phyloP scores from a whole-genome alignment of 1,284 basidiomycete species.

The Jaminaea rosea region DNA sequence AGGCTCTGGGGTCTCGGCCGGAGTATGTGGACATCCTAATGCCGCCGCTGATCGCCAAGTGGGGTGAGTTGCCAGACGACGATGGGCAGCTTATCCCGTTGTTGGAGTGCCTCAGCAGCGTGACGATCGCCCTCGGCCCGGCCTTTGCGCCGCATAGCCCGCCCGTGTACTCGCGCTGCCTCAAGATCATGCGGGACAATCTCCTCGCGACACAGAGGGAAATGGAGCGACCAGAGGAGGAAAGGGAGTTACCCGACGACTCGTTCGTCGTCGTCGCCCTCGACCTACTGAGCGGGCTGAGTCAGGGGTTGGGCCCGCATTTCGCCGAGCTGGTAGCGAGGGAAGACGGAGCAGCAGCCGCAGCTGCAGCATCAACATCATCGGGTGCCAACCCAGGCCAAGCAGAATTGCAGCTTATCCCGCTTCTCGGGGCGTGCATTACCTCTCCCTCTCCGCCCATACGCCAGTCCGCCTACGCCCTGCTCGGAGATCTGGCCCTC shows the following conservation, averaged over 20 bases:
- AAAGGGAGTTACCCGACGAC: slow-evolving; percentile 37
- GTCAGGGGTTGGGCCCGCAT: slow-evolving; percentile 77
- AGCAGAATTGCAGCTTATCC: slow-evolving; percentile 15
- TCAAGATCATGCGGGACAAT: slow-evolving; percentile 71
- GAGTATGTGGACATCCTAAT: slow-evolving; percentile 87
- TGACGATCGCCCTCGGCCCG: slow-evolving; percentile 90
- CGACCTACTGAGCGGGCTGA: slow-evolving; percentile 87
- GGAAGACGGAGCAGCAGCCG: no score
- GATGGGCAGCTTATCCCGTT: slow-evolving; percentile 90
- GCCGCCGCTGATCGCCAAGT: slow-evolving; percentile 83
- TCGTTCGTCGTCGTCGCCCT: slow-evolving; percentile 77
- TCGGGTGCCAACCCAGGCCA: neutral
- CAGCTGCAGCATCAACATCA: no score
- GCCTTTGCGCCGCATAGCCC: slow-evolving; percentile 80
- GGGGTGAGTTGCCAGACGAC: slow-evolving; percentile 78
- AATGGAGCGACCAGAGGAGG: slow-evolving; percentile 65
- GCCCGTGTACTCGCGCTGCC: slow-evolving; percentile 87
- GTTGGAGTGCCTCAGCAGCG: slow-evolving; percentile 82
- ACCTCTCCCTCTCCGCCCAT: slow-evolving; percentile 60
- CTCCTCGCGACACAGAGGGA: slow-evolving; percentile 69
- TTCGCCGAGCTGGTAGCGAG: slow-evolving; percentile 19
- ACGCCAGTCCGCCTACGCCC: slow-evolving; percentile 89
- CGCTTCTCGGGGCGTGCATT: slow-evolving; percentile 40
- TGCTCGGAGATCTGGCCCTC: slow-evolving; percentile 96
- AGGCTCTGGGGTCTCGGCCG: slow-evolving; percentile 69